These are phyloP conservation scores for Halophytophthora batemanensis DNA, from an alignment of 352 stramenopile species.

Conservation along the genomic window DNA sequence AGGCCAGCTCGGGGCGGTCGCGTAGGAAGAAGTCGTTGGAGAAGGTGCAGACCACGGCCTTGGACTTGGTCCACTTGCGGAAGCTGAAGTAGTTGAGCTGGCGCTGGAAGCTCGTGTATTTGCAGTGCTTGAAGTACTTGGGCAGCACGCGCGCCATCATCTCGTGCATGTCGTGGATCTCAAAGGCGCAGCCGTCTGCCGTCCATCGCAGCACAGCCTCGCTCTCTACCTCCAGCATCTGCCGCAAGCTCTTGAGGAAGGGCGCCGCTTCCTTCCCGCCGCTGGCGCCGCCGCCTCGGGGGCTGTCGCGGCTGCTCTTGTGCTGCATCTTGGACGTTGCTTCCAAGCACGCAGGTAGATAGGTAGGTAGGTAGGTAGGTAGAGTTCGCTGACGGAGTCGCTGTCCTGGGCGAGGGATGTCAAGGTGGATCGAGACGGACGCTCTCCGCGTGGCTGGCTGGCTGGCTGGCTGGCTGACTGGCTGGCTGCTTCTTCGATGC, in stretches of 20 bases:
- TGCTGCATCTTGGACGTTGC: slow-evolving; percentile 27
- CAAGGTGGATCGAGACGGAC: too few relatives aligned
- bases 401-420: too few relatives aligned
- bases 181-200: slow-evolving; percentile 54
- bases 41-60: slow-evolving; percentile 72
- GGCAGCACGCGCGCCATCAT: slow-evolving; percentile 87
- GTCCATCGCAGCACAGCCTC: slow-evolving; percentile 59
- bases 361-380: too few relatives aligned
- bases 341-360: too few relatives aligned
- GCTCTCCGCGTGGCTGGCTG: too few relatives aligned
- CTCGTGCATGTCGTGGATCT: slow-evolving; percentile 75
- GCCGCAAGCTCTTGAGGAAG: slow-evolving; percentile 64
- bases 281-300: neutral
- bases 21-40: slow-evolving; percentile 74
- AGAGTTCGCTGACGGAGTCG: too few relatives aligned
- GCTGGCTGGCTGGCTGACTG: too few relatives aligned
- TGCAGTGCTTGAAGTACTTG: slow-evolving; percentile 94
- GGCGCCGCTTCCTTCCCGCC: slow-evolving; percentile 49
- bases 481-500: too few relatives aligned
- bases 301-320: slow-evolving; percentile 4
- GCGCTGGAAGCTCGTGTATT: slow-evolving; percentile 92
- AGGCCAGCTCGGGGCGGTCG: slow-evolving; percentile 61
- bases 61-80: slow-evolving; percentile 87
- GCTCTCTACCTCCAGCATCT: slow-evolving; percentile 62
- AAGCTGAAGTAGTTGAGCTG: slow-evolving; percentile 96